Evolutionary conservation across 1,284 basidiomycete species (phyloP), one percentile per base, ranked within the genome.

Genomic region (Thecaphora frezii): DNA sequence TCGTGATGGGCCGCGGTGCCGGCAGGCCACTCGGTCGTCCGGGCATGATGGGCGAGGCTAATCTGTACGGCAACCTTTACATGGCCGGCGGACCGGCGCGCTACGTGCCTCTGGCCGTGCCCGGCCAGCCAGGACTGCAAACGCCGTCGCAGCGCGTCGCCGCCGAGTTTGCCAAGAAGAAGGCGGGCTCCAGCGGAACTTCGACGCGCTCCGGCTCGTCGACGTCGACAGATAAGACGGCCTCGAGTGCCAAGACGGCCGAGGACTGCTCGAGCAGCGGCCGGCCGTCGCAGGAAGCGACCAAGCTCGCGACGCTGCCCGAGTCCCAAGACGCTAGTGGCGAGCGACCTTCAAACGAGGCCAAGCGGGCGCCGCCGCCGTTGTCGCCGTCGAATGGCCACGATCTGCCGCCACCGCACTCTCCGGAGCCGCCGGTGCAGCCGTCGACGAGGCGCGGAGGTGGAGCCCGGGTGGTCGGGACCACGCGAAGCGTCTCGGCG

Each of bases 91-190:
- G 48, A 22, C 51, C 51, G 16, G 33, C 60, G 18, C 33, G 33
- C 33, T 51, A 54, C 25, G 54, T 62, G 54, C 5, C 54, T 5
- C 48, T 54, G 60, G 54, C 2, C 57, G 51, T 30, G 51, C 48
- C 1, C 33, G 48, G 10, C 51, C 48, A 12, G 54, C 48, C 45
- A 12, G 59, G 54, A 7, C 39, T 40, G 1, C 30, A 33, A 1
- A 43, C 42, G 39, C 44, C 52, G 19, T 51, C 57, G 26, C 51
- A 48, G 18, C 48, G 57, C 0, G 48, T 52, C 2, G 45, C 52
- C 21, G 54, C 52, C 28, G 54, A 60, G 33, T 36, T 36, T 36
- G 16, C 33, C 12, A 36, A 36, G 33, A 36, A 28, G 13, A 28
- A 28, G 28, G 28, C 12, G 12, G 33, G 33, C 3, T 36, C 33